Conservation (phyloP, 2,329 filamentous ascomycete species). For the Alternaria infectoria region DNA sequence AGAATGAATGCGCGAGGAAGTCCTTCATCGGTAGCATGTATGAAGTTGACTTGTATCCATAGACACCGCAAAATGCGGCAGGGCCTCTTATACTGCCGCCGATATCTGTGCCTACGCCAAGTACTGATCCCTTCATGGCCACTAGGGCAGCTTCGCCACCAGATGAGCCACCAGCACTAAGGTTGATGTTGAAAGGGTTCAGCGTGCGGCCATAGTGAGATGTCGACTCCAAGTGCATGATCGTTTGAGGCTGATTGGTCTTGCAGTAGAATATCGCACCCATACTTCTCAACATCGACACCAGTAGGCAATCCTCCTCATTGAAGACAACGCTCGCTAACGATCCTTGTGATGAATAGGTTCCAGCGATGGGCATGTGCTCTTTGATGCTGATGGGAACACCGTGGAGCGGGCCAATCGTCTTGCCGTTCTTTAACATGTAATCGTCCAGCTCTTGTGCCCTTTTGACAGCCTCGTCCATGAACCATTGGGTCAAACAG, state of each 20-base stretch:
- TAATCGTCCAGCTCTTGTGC: constrained; percentile 51
- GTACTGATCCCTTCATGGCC: constrained; percentile 24
- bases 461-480: constrained; percentile 24
- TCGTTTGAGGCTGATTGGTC: constrained; percentile 59
- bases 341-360: constrained; percentile 63
- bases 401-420: constrained; percentile 52
- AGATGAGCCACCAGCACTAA: constrained; percentile 58
- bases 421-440: constrained; percentile 37
- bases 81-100: constrained; percentile 33
- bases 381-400: constrained; percentile 62
- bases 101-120: constrained; percentile 35
- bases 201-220: constrained; percentile 57
- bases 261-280: constrained; percentile 61
- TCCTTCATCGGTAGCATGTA: constrained; percentile 21
- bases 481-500: constrained; percentile 30
- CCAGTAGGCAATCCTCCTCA: constrained; percentile 62
- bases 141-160: constrained; percentile 32
- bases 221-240: constrained; percentile 61
- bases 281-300: constrained; percentile 58
- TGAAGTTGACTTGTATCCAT: constrained; percentile 35
- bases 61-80: constrained; percentile 31
- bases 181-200: constrained; percentile 53
- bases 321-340: constrained; percentile 55
- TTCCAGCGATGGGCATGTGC: constrained; percentile 55
- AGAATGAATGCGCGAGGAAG: constrained; percentile 7